Base-by-base conservation (phyloP, 768 basidiomycete genomes). In the Rhizopogon vulgaris region DNA sequence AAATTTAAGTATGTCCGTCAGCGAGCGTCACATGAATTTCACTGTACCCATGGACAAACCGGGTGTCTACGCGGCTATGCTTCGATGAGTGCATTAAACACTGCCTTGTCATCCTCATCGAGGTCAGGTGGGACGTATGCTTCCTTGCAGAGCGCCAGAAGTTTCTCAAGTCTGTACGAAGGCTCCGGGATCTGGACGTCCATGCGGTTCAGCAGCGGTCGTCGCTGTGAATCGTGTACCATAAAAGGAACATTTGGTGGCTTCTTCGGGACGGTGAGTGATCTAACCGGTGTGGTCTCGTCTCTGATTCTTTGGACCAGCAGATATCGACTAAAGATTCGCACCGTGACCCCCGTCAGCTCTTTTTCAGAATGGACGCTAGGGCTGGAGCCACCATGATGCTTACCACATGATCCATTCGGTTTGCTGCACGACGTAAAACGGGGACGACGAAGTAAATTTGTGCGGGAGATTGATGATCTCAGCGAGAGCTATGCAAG, bases 361-460 rank as follows among this genome's bases (percentile, higher is more conserved):
- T 18, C 32, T 37, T 11, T 30, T 11, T 30, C 11, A 2, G 8
- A 30, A 30, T 30, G 3, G 1, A 36, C 42, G 11, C n/a, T 15
- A 3, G 11, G 12, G 18, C 24, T 22, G 15, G 34, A 18, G 25
- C 12, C 9, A 11, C 41, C 15, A 22, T 24, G 60, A 78, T 40
- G 60, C 78, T 40, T 57, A 82, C 83, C 83, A 84, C 62, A 85
- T 73, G 48, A 87, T 84, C 85, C 85, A 87, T 38, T 81, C 74
- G 1, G 83, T 83, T 50, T 85, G 69, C 17, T 77, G 65, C 36
- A 87, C 75, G 37, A 87, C 75, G 3, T 87, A 85, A 52, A 80
- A 79, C 60, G 78, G 78, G 0, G 78, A 77, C 38, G 70, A 69
- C 0, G 58, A 57, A 57, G 81, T 78, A 53, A 84, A 89, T 48